Evolutionary conservation across 805 yeast genomes (phyloP), one percentile per base, ranked within the genome.

Genomic region (Pichia thaimueangensis): DNA sequence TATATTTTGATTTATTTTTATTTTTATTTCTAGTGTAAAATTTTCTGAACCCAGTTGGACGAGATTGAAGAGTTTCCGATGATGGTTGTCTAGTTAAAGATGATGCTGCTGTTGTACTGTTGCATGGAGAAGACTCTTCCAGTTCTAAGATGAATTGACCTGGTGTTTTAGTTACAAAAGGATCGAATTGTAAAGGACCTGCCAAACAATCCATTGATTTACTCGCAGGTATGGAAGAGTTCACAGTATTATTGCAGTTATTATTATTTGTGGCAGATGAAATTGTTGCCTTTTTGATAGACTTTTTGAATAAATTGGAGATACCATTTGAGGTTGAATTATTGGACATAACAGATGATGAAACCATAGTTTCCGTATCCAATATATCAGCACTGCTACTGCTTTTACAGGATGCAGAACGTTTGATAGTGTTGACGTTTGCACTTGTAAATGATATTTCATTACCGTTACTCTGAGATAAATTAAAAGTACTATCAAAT

Each of bases 301-400:
- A 39, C 28, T 32, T 39, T 24, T 32, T 39, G 24, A 39, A 39
- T 12, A 39, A 27, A 16, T 32, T 25, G 3, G 33, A 12, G 15
- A 39, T 8, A 12, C 42, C 36, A 21, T 19, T 24, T 5, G 35
- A 39, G 1, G 30, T 15, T 27, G 36, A 30, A 5, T 21, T 19
- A 5, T 13, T 16, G 35, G 30, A 29, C 13, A 35, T 8, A 30
- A 11, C 16, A 8, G 31, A n/a, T 4, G 41, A 22, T 13, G 29
- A 16, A 22, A 29, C 21, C 22, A 13, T 3, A 11, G 23, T 13
- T 11, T 36, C 32, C 7, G 35, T 19, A 13, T 32, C 35, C 6
- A 15, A n/a, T 12, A 11, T 7, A 3, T 31, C 35, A 11, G 21
- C 35, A 20, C 35, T 32, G 4, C 15, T 9, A 19, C 16, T 6